phyloP scores from a whole-genome alignment of 2,329 filamentous ascomycete species.

The Monosporascus cannonballus region DNA sequence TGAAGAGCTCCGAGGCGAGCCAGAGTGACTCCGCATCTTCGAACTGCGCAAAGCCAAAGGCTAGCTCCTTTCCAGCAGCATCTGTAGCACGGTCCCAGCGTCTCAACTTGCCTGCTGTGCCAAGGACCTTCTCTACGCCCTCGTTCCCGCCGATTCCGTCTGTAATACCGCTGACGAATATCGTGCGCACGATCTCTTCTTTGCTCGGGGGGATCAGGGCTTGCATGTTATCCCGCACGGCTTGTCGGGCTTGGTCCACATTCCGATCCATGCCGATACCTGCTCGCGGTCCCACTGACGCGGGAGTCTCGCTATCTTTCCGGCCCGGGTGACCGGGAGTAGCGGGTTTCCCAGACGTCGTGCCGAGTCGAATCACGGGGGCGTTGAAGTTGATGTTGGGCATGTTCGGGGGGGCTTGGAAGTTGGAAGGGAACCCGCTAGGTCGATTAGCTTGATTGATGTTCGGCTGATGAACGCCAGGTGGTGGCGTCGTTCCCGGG shows the following conservation, averaged over 20 bases:
- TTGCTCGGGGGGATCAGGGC: constrained; percentile 73
- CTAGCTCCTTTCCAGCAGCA: constrained; percentile 61
- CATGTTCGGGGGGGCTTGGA: constrained; percentile 85
- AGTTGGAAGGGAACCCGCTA: constrained; percentile 72
- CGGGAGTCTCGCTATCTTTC: constrained; percentile 38
- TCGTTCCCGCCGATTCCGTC: constrained; percentile 71
- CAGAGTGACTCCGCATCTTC: constrained; percentile 85
- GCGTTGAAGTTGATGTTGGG: constrained; percentile 98
- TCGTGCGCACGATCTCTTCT: constrained; percentile 86
- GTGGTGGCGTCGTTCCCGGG: constrained; percentile 73
- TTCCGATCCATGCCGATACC: constrained; percentile 58
- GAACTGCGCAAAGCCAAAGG: constrained; percentile 93
- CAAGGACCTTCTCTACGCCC: constrained; percentile 71
- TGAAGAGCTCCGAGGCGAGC: constrained; percentile 77
- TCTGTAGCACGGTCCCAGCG: constrained; percentile 79
- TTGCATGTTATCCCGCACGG: constrained; percentile 62
- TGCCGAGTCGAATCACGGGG: constrained; percentile 89
- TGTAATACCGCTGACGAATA: constrained; percentile 84
- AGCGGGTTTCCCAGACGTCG: constrained; percentile 60
- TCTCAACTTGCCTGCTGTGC: constrained; percentile 69
- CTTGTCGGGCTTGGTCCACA: constrained; percentile 60
- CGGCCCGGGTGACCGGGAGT: constrained; percentile 33
- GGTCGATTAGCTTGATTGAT: constrained; percentile 72
- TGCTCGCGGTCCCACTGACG: constrained; percentile 34
- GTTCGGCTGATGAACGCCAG: constrained; percentile 71